A percentile compares a stretch with the other conserved stretches of the same genome.
These are phyloP conservation scores for Plasmodium billcollinsi DNA, from an alignment of 169 alveolate genomes.

Conservation along the genomic window DNA sequence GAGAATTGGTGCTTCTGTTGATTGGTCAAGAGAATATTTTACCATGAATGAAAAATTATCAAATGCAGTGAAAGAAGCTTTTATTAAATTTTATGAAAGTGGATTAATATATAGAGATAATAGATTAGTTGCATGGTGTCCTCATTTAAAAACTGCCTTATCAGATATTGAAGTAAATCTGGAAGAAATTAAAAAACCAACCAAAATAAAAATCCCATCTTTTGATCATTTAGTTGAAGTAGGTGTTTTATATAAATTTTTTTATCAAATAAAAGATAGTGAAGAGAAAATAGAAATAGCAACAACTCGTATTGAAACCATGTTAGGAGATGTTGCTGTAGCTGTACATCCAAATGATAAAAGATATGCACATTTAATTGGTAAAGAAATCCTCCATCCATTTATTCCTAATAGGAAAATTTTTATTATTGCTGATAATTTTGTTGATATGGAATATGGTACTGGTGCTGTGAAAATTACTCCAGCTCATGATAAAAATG, in stretches of 20 bases:
- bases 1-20: conserved; percentile 95
- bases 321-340: conserved; percentile 99
- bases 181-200: conserved; percentile 94
- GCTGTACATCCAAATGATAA: conserved; percentile 99
- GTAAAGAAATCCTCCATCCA: conserved; percentile 98
- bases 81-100: conserved; percentile 93
- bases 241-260: conserved; percentile 98
- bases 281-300: conserved; percentile 90
- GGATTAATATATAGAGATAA: conserved; percentile 97
- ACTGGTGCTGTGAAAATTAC: conserved; percentile 99
- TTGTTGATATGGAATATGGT: conserved; percentile 98
- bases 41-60: conserved; percentile 95
- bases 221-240: conserved; percentile 93
- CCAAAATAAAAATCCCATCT: conserved; percentile 85
- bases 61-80: conserved; percentile 97
- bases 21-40: conserved; percentile 98
- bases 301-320: conserved; percentile 99
- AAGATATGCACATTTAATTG: conserved; percentile 93
- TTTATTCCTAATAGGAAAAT: conserved; percentile 95
- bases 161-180: conserved; percentile 99
- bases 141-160: conserved; percentile 97
- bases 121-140: conserved; percentile 99
- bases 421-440: conserved; percentile 95
- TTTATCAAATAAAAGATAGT: conserved; percentile 92
- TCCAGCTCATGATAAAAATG: conserved; percentile 99